Evolutionary conservation across 768 basidiomycete genomes (phyloP), one percentile per base, ranked within the genome.

Genomic region (Lactifluus hygrophoroides): DNA sequence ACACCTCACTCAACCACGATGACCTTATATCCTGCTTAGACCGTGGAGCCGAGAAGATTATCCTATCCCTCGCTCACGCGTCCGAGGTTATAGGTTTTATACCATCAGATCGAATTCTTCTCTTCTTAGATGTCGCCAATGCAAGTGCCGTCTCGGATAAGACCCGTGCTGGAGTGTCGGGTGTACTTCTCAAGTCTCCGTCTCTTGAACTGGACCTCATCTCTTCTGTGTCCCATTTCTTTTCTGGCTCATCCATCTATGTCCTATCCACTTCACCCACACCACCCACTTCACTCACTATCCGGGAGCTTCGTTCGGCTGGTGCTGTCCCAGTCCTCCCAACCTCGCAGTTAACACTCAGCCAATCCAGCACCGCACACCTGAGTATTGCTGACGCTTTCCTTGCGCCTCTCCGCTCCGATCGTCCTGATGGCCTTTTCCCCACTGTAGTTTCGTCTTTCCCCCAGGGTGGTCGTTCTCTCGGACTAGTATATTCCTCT

Each of bases 401-500:
- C 76, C 82, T 94, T 51, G 83, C 94, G 1, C 80, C 86, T 3
- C 71, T 96, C 49, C 71, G 78, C 21, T 91, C 93, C 1, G 95
- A 99, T 71, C 84, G 96, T 49, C 77, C 84, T 0, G 96, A 98
- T 70, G 92, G 90, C 34, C 81, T 99, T 40, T 94, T 91, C 73
- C 90, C 94, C 0, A 99, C 96, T 9, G 77, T 98, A 51, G 87
- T 98, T 32, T 86, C 91, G 13, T 85, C 88, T 0, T 70, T 74
- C 50, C 66, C 71, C 1, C 80, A 88, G 61, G 82, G 82, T 21
- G 86, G 87, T 25, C 83, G 84, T 63, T 78, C 85, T 5, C 82
- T 98, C 16, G 96, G 96, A 17, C 81, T 99, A 55, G 96, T 97
- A 35, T 99, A 99, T 74, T 98, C 96, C 11, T 98, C 95, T 21